Evolutionary conservation across 108 stramenopile species (phyloP).

Genomic region (Aureococcus anophagefferens): DNA sequence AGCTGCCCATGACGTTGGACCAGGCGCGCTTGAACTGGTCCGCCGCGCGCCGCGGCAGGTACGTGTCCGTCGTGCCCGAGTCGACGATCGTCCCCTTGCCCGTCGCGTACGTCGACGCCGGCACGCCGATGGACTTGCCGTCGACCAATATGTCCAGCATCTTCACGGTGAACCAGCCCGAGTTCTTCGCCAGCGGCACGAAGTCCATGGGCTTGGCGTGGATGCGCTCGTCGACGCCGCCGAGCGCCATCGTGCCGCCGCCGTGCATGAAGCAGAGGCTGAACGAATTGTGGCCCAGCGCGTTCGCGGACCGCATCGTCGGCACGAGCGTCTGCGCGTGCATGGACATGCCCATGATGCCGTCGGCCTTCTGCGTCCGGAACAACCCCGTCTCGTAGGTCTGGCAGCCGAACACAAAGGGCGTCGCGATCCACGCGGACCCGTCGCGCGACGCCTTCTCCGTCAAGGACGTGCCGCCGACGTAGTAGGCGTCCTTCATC

Average conservation of each 20-base stretch:
- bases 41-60: constrained; percentile 49
- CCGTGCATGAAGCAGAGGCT: constrained; percentile 70
- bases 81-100: constrained; percentile 87
- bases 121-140: constrained; percentile 9
- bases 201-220: constrained; percentile 74
- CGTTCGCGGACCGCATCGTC: constrained; percentile 57
- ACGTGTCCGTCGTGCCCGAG: constrained; percentile 88
- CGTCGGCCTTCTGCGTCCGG: constrained; percentile 76
- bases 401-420: constrained; percentile 79
- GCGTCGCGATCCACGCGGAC: constrained; percentile 7
- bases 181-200: constrained; percentile 29
- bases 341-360: constrained; percentile 86
- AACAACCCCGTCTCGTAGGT: constrained; percentile 70
- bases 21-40: constrained; percentile 58
- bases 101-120: constrained; percentile 29
- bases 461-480: constrained; percentile 7
- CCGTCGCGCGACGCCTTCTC: not conserved
- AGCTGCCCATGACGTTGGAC: constrained; percentile 49
- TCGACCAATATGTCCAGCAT: constrained; percentile 23
- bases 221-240: constrained; percentile 61
- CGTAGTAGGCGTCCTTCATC: constrained; percentile 16
- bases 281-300: constrained; percentile 63
- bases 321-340: constrained; percentile 65
- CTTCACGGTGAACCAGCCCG: constrained; percentile 10
- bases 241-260: constrained; percentile 67